Percentiles rank a stretch among this genome's conserved stretches.
Conservation (phyloP, 495 filamentous ascomycete genomes). For the Niebla homalea region DNA sequence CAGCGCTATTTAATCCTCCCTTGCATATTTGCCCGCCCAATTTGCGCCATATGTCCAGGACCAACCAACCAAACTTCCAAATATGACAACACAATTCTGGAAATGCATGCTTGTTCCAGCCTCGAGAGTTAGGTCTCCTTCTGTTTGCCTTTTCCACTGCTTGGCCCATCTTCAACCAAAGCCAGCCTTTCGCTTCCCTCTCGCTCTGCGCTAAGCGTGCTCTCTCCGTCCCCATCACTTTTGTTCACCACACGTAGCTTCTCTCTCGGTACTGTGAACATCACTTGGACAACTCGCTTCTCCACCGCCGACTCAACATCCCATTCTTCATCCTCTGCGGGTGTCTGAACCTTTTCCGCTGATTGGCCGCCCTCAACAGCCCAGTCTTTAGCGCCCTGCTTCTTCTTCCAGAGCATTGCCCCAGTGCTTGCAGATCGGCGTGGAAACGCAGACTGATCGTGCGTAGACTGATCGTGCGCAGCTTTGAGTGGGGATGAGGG, state of each 20-base stretch:
- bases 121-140: neutral
- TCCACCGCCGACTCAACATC: constrained; percentile 77
- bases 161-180: constrained; percentile 1
- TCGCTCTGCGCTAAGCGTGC: constrained; percentile 23
- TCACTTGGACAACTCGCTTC: constrained; percentile 72
- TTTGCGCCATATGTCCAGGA: neutral
- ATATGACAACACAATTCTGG: neutral
- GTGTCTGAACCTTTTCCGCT: constrained; percentile 13
- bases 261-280: constrained; percentile 84
- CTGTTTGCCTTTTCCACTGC: constrained; percentile 16
- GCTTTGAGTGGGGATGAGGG: constrained; percentile 15
- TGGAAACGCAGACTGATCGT: constrained; percentile 18
- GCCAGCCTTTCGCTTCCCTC: neutral
- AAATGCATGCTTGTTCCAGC: neutral
- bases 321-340: constrained; percentile 58
- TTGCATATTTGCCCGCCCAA: neutral
- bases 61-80: neutral
- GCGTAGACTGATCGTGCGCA: neutral
- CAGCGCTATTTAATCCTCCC: neutral
- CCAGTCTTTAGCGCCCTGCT: constrained; percentile 47
- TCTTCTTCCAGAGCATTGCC: constrained; percentile 43
- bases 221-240: constrained; percentile 33
- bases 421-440: constrained; percentile 46
- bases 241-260: constrained; percentile 76
- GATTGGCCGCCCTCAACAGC: constrained; percentile 24